A percentile compares a stretch with the other conserved stretches of the same genome.
These are phyloP conservation scores for Metrosideros polymorpha DNA, from an alignment of 441 rosid genomes.

Conservation along the genomic window DNA sequence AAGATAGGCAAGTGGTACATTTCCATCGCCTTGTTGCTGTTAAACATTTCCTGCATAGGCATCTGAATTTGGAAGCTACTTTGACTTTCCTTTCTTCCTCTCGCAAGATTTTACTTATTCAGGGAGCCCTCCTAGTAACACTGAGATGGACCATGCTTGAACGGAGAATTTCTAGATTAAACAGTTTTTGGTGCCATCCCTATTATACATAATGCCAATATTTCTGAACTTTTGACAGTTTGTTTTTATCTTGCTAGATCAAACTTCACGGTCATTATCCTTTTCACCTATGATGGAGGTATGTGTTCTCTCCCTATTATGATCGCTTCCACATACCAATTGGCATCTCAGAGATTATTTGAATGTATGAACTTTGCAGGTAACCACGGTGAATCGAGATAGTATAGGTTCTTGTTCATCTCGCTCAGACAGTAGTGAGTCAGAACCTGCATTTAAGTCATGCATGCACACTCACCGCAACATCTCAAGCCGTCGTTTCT, in stretches of 20 bases:
- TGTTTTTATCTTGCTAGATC: slow-evolving; percentile 20
- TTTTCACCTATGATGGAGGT: slow-evolving; percentile 31
- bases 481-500: slow-evolving; percentile 29
- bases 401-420: slow-evolving; percentile 31
- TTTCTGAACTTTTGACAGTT: background rate
- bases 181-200: background rate
- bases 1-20: background rate
- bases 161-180: background rate
- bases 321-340: background rate
- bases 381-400: slow-evolving; percentile 27
- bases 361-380: slow-evolving; percentile 18
- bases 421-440: slow-evolving; percentile 36
- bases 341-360: background rate
- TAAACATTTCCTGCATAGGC: background rate
- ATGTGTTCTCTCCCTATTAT: background rate
- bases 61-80: background rate
- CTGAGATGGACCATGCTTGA: background rate
- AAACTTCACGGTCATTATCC: slow-evolving; percentile 15
- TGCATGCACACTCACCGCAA: slow-evolving; percentile 29
- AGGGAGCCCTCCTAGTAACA: background rate
- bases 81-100: background rate
- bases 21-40: background rate
- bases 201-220: background rate
- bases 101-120: background rate
- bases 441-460: slow-evolving; percentile 28